Base-by-base conservation (phyloP, 2,329 filamentous ascomycete genomes). In the Ophiostoma ips region DNA sequence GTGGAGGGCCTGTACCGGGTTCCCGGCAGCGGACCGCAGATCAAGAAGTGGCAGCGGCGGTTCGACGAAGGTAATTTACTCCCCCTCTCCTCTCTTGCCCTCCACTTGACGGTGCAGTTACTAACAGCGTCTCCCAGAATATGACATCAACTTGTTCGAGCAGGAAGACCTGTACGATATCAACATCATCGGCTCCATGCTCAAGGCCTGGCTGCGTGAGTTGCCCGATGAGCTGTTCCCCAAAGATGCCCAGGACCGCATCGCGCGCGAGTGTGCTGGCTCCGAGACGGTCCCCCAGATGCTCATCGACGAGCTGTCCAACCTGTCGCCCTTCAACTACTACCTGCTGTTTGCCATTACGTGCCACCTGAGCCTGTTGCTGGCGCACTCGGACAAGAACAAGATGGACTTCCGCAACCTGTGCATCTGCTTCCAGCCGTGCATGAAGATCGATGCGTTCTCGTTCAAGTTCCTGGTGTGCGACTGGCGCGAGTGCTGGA, bases 371-470 rank as follows among this genome's bases (percentile, higher is more conserved):
- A 95, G 88, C 59, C 76, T 95, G 24, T 75, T 96, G 10, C 81
- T 95, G 58, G 88, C 87, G 1, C 90, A 94, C 64, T 84, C 88
- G 21, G 87, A 94, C 56, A 89, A 90, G 71, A 96, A 95, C 75
- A 95, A 94, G 70, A 96, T 96, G 90, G 87, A 94, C 62, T 95
- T 90, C 63, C 81, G 87, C 61, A 95, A 95, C 57, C 71, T 96
- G 21, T 94, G 88, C 68, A 94, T 95, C 58, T 96, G 90, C 69
- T 95, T 95, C 66, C 88, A 95, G 65, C 90, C 90, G 3, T 94
- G 88, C 65, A 87, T 96, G 77, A 94, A 90, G 67, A 92, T 96
- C 52, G 90, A 96, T 60, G 83, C 83, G 1, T 94, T 90, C 64
- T 94, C 87, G 64, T 96, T 96, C 74, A 87, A 89, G 60, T 95